Base-by-base conservation (phyloP, 306 rosid species). In the Vigna angularis region DNA sequence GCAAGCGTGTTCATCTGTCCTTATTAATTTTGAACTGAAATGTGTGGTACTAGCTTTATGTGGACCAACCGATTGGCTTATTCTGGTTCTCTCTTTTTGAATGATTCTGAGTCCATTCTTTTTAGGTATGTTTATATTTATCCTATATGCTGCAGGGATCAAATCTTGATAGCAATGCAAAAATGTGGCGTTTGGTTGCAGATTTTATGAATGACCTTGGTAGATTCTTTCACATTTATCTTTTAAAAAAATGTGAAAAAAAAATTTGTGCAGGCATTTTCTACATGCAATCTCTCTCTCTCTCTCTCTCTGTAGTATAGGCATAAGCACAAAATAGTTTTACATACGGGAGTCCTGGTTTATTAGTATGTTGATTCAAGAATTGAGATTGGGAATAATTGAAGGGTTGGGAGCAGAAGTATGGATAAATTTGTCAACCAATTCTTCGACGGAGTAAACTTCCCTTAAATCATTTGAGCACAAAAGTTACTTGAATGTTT, bases 161-260 rank as follows among this genome's bases (percentile, higher is more conserved):
- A 47, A 89, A 92, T 82, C 98, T 95, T 76, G 98, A 95, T 82
- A 89, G 91, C 89, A 91, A 95, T 91, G 98, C 98, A 47, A 95
- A 92, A 88, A 92, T 81, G 91, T 92, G 98, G 98, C 98, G 97
- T 78, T 78, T 95, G 87, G 96, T 95, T 74, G 98, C 98, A 70
- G 98, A 95, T 88, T 86, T 95, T 70, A 95, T 95, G 98, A 95
- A 95, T 81, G 98, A 92, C 83, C 92, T 92, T 48, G 98, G 98
- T 95, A 91, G 71, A 80, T 59, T 72, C 59, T 49, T 47, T 42
- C 53, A 47, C 74, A 26, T 66, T 12, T 34, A 42, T 67, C 66
- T 69, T 85, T 47, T 55, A 6, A 74, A 15, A 38, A 7, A 8
- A 67, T 9, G 34, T 4, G 34, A 14, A 47, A 20, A 32, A 65